These are phyloP conservation scores for Saturnispora sanitii DNA, from an alignment of 805 yeast species.

Conservation along the genomic window DNA sequence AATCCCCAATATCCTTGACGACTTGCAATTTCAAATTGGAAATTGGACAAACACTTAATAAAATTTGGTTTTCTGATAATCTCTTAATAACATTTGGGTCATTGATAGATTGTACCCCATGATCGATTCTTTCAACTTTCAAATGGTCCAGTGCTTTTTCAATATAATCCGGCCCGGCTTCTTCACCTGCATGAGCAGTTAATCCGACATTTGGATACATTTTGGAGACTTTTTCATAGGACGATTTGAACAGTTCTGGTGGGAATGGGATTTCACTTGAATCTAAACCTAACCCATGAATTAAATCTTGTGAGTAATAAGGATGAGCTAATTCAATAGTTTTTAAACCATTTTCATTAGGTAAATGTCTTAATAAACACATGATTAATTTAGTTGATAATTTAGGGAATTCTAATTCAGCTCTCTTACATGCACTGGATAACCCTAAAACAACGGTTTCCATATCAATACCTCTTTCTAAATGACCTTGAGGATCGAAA, in stretches of 20 bases:
- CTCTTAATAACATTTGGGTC: constrained; percentile 44
- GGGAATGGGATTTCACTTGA: constrained; percentile 74
- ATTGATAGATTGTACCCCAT: constrained; percentile 60
- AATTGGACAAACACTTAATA: constrained; percentile 69
- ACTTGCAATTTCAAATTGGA: constrained; percentile 71
- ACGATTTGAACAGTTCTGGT: constrained; percentile 56
- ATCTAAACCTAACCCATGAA: constrained; percentile 75
- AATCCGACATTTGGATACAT: constrained; percentile 45
- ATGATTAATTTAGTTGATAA: constrained; percentile 65
- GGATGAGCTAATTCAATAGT: constrained; percentile 45
- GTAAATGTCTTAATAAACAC: constrained; percentile 74
- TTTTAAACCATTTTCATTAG: constrained; percentile 46
- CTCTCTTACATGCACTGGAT: constrained; percentile 55
- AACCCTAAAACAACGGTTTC: constrained; percentile 59
- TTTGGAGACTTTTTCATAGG: constrained; percentile 42
- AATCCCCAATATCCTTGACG: constrained; percentile 52
- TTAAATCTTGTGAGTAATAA: constrained; percentile 45
- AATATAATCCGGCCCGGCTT: constrained; percentile 69
- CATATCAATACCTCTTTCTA: constrained; percentile 52
- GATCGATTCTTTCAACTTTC: constrained; percentile 65
- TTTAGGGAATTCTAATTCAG: constrained; percentile 43
- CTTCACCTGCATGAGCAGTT: constrained; percentile 89
- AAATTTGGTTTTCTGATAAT: constrained; percentile 43
- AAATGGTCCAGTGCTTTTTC: constrained; percentile 46
- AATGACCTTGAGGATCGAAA: constrained; percentile 80